Evolutionary conservation across 1,284 basidiomycete genomes (phyloP).

Genomic region (Ganoderma meredithae): DNA sequence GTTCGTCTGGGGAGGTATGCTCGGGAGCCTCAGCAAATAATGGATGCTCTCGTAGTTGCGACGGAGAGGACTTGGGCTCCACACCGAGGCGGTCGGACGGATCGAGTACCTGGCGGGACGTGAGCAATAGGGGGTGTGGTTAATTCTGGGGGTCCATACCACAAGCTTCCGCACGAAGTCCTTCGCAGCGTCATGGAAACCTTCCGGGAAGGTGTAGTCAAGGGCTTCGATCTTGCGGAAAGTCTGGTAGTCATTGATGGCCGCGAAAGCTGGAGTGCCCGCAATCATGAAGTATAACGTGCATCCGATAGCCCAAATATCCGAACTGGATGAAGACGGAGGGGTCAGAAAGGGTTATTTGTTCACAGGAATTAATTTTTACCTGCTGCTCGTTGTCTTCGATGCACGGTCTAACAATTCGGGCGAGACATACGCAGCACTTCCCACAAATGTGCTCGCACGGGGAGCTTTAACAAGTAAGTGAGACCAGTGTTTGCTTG

Average conservation of each 20-base stretch:
- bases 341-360: no score
- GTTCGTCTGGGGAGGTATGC: no score
- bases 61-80: constrained; percentile 30
- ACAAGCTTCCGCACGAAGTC: constrained; percentile 26
- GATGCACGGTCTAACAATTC: constrained; percentile 28
- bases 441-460: constrained; percentile 31
- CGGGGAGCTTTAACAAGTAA: no score
- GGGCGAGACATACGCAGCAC: constrained; percentile 31
- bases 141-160: constrained; percentile 14
- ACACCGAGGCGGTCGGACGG: constrained; percentile 30
- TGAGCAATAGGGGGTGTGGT: neutral
- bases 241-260: constrained; percentile 34
- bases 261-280: constrained; percentile 25
- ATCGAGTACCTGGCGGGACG: constrained; percentile 23
- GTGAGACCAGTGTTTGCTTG: no score
- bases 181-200: constrained; percentile 26
- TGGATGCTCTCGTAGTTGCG: constrained; percentile 26
- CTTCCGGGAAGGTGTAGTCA: constrained; percentile 29
- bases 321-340: constrained; percentile 27
- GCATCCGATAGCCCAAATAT: constrained; percentile 33
- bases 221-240: constrained; percentile 33
- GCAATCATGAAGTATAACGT: constrained; percentile 28
- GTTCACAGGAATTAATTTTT: no score
- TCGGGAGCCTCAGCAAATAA: no score
- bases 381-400: constrained; percentile 31